Base-by-base conservation (phyloP, 306 rosid genomes). In the Dalbergia cultrata region DNA sequence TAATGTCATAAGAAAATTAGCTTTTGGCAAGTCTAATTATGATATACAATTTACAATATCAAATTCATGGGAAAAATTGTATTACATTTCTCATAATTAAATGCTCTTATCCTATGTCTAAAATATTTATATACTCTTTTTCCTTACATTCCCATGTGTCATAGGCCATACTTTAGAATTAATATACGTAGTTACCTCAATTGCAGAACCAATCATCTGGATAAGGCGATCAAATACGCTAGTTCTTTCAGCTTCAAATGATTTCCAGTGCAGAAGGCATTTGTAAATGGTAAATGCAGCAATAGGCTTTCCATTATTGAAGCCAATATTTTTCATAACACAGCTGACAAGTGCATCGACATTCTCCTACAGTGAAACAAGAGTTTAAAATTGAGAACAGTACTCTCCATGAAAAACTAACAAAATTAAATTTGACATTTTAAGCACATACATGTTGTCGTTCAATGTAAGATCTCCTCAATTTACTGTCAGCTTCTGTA, bases 211-310 rank as follows among this genome's bases (percentile, higher is more conserved):
- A 88, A 93, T 90, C 90, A 88, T 93, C 87, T 93, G 97, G 76
- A 93, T 87, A 75, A 93, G 97, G 72, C 97, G 94, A 78, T 91
- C 97, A 88, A 93, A 93, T 44, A 93, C 97, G 62, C 94, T 90
- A 35, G 94, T 91, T 79, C 90, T 93, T 85, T 93, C 97, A 33
- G 97, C 97, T 89, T 93, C 97, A 76, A 93, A 93, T 71, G 97
- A 91, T 83, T 90, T 91, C 97, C 97, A 93, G 80, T 91, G 90
- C 70, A 93, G 90, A 84, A 93, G 94, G 60, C 97, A 93, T 70
- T 87, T 91, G 87, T 91, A 93, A 62, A 93, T 91, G 74, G 92
- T 91, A 80, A 93, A 87, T 39, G 97, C 97, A 21, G 97, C 94
- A 82, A 91, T 73, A 61, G 97, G 97, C 86, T 93, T 93, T 75